These are phyloP conservation scores for Suhomyces sp. DNA, from an alignment of 805 yeast species.

Conservation along the genomic window DNA sequence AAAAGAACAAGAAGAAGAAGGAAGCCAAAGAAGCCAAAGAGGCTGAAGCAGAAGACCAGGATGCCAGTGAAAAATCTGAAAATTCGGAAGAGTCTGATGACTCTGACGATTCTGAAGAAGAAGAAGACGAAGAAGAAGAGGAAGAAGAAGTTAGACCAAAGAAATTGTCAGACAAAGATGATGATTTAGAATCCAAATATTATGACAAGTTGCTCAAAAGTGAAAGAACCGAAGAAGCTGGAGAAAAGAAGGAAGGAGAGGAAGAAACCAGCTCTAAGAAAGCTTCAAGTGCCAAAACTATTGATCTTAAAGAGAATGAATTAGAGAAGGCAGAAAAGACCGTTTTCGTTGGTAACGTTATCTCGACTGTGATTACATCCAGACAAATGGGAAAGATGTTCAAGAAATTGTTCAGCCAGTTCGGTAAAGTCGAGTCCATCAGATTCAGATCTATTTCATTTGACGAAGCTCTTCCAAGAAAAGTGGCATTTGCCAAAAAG, in stretches of 20 bases:
- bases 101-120: constrained; percentile 12
- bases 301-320: constrained; percentile 69
- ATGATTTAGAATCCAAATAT: constrained; percentile 56
- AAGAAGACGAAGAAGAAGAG: constrained; percentile 20
- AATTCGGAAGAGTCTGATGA: constrained; percentile 22
- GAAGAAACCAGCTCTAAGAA: constrained; percentile 11
- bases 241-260: constrained; percentile 10
- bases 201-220: constrained; percentile 48
- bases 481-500: constrained; percentile 83
- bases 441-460: constrained; percentile 93
- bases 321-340: constrained; percentile 81
- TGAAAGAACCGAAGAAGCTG: constrained; percentile 18
- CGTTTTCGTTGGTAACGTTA: constrained; percentile 84
- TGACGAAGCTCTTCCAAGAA: constrained; percentile 83
- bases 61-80: constrained; percentile 15
- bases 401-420: constrained; percentile 56
- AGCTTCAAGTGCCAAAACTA: constrained; percentile 40
- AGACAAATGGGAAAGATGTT: constrained; percentile 62
- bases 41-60: constrained; percentile 15
- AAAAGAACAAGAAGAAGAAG: constrained; percentile 10
- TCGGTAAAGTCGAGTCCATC: constrained; percentile 65
- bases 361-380: constrained; percentile 60
- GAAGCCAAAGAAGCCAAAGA: constrained; percentile 20
- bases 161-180: constrained; percentile 36
- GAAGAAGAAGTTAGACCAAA: constrained; percentile 20